A percentile compares a stretch with the other conserved stretches of the same genome.
Evolutionary conservation across 192 early-diverging fungal species (phyloP).

Genomic region (Backusella psychrophila): DNA sequence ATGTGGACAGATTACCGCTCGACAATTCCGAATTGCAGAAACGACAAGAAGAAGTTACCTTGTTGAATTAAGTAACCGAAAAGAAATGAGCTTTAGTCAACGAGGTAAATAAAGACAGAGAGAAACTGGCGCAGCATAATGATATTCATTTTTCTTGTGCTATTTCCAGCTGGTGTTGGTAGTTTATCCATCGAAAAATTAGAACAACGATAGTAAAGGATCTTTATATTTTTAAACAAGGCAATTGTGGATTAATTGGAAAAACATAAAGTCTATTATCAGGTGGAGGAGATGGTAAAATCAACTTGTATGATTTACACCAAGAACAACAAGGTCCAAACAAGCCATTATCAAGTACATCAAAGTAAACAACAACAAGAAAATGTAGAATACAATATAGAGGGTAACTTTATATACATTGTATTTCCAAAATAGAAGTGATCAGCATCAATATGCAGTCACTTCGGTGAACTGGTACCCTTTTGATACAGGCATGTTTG

Average conservation of each 20-base stretch:
- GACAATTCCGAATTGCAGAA: slow-evolving; percentile 21
- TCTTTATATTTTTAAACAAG: not conserved
- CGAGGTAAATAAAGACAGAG: slow-evolving; percentile 4
- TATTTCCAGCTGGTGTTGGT: slow-evolving; percentile 39
- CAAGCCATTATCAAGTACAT: slow-evolving; percentile 28
- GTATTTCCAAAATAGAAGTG: slow-evolving; percentile 9
- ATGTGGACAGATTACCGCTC: slow-evolving; percentile 7
- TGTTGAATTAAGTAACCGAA: slow-evolving; percentile 24
- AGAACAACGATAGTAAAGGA: slow-evolving; percentile 52
- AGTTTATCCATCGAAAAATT: slow-evolving; percentile 51
- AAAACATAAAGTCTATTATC: slow-evolving; percentile 51
- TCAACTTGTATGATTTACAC: slow-evolving; percentile 65
- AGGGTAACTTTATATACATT: not conserved
- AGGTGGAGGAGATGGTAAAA: slow-evolving; percentile 56
- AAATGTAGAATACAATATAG: not conserved
- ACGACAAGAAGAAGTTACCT: slow-evolving; percentile 25
- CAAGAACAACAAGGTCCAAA: slow-evolving; percentile 15
- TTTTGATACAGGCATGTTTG: slow-evolving; percentile 82
- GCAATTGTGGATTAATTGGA: not conserved
- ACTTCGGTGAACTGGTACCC: slow-evolving; percentile 81
- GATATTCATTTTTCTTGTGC: not conserved
- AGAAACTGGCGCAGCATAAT: not conserved
- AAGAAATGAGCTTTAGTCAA: slow-evolving; percentile 21
- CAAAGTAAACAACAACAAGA: slow-evolving; percentile 24
- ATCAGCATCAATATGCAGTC: slow-evolving; percentile 65